These are phyloP conservation scores for Pestalotiopsis sp. DNA, from an alignment of 2,329 filamentous ascomycete genomes.

Conservation along the genomic window DNA sequence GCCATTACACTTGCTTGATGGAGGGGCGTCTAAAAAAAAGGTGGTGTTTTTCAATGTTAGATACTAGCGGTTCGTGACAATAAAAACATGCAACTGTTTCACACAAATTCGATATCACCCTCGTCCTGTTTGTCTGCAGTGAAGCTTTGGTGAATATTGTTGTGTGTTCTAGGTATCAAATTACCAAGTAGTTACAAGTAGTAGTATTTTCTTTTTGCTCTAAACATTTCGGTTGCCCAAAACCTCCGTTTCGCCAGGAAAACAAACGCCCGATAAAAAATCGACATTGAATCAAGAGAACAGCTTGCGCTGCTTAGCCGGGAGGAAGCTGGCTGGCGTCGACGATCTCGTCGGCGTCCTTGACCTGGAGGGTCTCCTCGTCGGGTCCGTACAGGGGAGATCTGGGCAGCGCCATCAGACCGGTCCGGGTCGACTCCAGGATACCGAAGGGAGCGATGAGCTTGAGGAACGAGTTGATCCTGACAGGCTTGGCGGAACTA, in stretches of 20 bases:
- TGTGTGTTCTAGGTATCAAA: neutral
- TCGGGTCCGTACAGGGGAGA: constrained; percentile 83
- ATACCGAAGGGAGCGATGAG: constrained; percentile 93
- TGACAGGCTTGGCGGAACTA: constrained; percentile 86
- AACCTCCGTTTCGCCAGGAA: neutral
- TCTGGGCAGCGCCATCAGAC: constrained; percentile 93
- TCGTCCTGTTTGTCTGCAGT: neutral
- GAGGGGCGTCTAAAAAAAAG: constrained; percentile 4
- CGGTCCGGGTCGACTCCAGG: constrained; percentile 91
- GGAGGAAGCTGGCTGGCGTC: constrained; percentile 93
- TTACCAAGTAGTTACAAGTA: constrained; percentile 2
- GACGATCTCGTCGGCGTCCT: constrained; percentile 93
- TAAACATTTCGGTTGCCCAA: constrained; percentile 19
- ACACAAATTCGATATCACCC: neutral
- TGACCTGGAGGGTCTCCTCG: constrained; percentile 60
- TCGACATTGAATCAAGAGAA: neutral
- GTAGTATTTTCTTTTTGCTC: constrained; percentile 12
- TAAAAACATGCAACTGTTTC: neutral
- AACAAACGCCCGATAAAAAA: constrained; percentile 9
- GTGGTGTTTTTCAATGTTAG: neutral
- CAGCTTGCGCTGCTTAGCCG: constrained; percentile 56
- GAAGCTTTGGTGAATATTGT: neutral
- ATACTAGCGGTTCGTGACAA: neutral
- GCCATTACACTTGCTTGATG: neutral
- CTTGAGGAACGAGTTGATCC: constrained; percentile 98